Evolutionary conservation across 2,329 filamentous ascomycete species (phyloP).

Genomic region (Monosporascus sp.): DNA sequence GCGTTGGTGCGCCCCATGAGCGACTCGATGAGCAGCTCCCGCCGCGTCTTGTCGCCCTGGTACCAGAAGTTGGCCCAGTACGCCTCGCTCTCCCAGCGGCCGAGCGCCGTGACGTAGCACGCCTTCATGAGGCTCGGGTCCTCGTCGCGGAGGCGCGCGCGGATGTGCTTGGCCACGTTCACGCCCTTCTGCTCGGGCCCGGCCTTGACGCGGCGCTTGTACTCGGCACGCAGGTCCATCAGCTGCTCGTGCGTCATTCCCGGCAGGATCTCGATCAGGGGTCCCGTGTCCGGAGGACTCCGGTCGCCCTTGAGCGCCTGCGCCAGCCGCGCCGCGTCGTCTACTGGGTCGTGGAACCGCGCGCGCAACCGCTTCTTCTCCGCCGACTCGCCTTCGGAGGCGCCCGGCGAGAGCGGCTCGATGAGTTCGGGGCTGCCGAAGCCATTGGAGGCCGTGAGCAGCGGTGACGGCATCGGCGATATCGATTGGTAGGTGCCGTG

Average conservation of each 20-base stretch:
- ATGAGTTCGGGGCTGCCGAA: conserved; percentile 31
- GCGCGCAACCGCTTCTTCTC: conserved; percentile 52
- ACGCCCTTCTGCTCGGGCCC: conserved; percentile 68
- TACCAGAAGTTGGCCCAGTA: conserved; percentile 99
- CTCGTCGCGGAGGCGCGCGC: conserved; percentile 66
- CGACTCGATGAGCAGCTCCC: conserved; percentile 87
- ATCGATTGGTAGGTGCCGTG: conserved; percentile 90
- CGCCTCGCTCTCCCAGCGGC: conserved; percentile 85
- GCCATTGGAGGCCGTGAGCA: conserved; percentile 53
- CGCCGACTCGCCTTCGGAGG: conserved; percentile 42
- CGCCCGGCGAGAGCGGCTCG: conserved; percentile 47
- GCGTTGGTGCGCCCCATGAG: conserved; percentile 85
- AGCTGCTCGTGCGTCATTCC: conserved; percentile 82
- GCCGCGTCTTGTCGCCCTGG: conserved; percentile 75
- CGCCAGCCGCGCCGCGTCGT: conserved; percentile 72
- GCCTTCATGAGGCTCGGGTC: conserved; percentile 79
- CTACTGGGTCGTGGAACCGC: conserved; percentile 78
- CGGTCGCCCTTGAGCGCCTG: conserved; percentile 65
- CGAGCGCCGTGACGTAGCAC: conserved; percentile 83
- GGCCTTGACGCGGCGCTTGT: conserved; percentile 84
- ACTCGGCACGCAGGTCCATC: conserved; percentile 77
- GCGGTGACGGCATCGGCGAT: conserved; percentile 86
- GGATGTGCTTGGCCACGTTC: conserved; percentile 82
- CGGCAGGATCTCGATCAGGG: conserved; percentile 79
- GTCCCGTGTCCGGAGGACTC: conserved; percentile 57